phyloP scores from a whole-genome alignment of 805 yeast genomes.

The Komagataella pseudopastoris region DNA sequence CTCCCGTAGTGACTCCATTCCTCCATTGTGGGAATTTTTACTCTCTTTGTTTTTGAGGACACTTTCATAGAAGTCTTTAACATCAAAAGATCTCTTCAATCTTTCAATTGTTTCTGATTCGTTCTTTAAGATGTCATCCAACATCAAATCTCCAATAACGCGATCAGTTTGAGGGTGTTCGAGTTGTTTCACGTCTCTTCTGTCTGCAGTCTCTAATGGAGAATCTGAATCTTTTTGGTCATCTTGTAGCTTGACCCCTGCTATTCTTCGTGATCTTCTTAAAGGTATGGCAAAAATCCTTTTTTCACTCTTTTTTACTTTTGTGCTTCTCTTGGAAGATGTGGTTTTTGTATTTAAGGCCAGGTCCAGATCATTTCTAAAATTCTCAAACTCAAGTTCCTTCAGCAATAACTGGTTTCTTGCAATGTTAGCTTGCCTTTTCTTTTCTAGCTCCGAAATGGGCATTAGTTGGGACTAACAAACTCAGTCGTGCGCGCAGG shows the following conservation, averaged over 20 bases:
- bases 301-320: conserved; percentile 10
- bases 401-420: conserved; percentile 67
- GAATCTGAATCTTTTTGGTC: conserved; percentile 23
- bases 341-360: conserved; percentile 1
- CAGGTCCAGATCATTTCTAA: conserved; percentile 37
- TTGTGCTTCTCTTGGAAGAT: conserved; percentile 11
- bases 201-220: conserved; percentile 23
- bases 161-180: conserved; percentile 42
- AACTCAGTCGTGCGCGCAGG: not conserved
- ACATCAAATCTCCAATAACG: conserved; percentile 49
- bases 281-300: conserved; percentile 32
- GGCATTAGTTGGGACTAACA: conserved; percentile 7
- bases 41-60: conserved; percentile 21
- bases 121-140: conserved; percentile 42
- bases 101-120: conserved; percentile 12
- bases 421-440: conserved; percentile 66
- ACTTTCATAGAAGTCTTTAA: conserved; percentile 59
- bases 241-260: conserved; percentile 54
- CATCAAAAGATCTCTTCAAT: conserved; percentile 33
- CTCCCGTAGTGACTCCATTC: conserved; percentile 33
- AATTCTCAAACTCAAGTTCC: conserved; percentile 51
- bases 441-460: conserved; percentile 55
- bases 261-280: conserved; percentile 67
- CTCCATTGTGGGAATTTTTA: conserved; percentile 24
- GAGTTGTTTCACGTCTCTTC: conserved; percentile 17